Percentiles rank a stretch among this genome's conserved stretches.
Evolutionary conservation across 1,284 basidiomycete species (phyloP).

Genomic region (Clitocybe nebularis): DNA sequence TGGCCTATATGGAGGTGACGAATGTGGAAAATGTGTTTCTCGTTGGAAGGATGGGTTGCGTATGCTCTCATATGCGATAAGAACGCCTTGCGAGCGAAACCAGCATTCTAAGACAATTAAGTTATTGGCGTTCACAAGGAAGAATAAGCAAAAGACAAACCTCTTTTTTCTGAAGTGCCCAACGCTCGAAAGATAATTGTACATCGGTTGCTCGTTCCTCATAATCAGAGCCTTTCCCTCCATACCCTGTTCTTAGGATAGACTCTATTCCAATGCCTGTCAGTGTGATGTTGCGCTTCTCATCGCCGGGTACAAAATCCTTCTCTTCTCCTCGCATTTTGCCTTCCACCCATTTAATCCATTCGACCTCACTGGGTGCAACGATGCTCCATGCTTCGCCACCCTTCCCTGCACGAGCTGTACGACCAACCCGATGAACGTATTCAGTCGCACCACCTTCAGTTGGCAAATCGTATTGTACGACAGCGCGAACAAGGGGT

Average conservation of each 20-base stretch:
- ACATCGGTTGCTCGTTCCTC: conserved; percentile 94
- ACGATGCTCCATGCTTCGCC: conserved; percentile 96
- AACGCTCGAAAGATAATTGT: conserved; percentile 92
- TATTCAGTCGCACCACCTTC: conserved; percentile 97
- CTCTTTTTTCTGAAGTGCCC: conserved; percentile 77
- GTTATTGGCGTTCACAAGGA: conserved; percentile 8
- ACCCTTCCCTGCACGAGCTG: conserved; percentile 91
- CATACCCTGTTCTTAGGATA: conserved; percentile 80
- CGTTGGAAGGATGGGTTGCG: conserved; percentile 92
- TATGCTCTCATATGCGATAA: conserved; percentile 94
- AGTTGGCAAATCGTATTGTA: conserved; percentile 97
- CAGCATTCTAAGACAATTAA: conserved; percentile 53
- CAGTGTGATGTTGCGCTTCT: conserved; percentile 46
- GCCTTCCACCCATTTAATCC: conserved; percentile 84
- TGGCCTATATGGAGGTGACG: conserved; percentile 94
- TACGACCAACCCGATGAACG: conserved; percentile 94
- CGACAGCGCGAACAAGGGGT: conserved; percentile 89
- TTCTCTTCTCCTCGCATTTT: conserved; percentile 61
- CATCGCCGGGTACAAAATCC: conserved; percentile 24
- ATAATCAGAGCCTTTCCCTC: conserved; percentile 76
- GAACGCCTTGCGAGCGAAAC: conserved; percentile 83
- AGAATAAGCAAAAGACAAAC: conserved; percentile 39
- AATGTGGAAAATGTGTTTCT: conserved; percentile 96
- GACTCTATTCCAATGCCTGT: conserved; percentile 64
- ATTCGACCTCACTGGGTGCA: conserved; percentile 79